phyloP scores from a whole-genome alignment of 352 stramenopile genomes.

The Globisporangium sylvaticum region DNA sequence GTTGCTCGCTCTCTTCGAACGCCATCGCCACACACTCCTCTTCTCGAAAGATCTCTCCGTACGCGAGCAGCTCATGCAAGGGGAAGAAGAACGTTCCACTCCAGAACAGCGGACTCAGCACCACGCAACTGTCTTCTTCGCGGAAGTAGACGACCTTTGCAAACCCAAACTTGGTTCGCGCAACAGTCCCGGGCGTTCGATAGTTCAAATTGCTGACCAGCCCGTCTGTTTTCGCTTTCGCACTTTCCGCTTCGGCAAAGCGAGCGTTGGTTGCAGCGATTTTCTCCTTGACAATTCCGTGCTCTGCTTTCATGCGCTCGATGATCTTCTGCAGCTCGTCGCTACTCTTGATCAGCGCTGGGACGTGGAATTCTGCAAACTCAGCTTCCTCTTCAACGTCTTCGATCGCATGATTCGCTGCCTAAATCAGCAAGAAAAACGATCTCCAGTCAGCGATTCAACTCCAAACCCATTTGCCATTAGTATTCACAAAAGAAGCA shows the following conservation, averaged over 20 bases:
- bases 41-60: conserved; percentile 44
- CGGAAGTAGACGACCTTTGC: conserved; percentile 46
- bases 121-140: conserved; percentile 44
- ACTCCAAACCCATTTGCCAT: neutral
- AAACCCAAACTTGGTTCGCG: conserved; percentile 48
- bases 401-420: conserved; percentile 46
- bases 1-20: conserved; percentile 29
- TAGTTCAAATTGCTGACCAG: conserved; percentile 43
- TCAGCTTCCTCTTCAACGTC: conserved; percentile 75
- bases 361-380: conserved; percentile 67
- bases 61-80: conserved; percentile 34
- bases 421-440: conserved; percentile 18
- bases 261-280: conserved; percentile 9
- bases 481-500: neutral
- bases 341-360: conserved; percentile 55
- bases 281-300: conserved; percentile 19
- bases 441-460: too few species aligned
- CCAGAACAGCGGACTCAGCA: conserved; percentile 43
- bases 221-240: conserved; percentile 18
- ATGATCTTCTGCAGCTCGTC: conserved; percentile 49
- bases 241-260: conserved; percentile 19
- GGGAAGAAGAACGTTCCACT: conserved; percentile 49
- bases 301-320: conserved; percentile 30
- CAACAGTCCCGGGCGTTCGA: conserved; percentile 27
- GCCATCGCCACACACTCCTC: conserved; percentile 44